Conservation (phyloP, 306 rosid species). For the Trifolium pratense region DNA sequence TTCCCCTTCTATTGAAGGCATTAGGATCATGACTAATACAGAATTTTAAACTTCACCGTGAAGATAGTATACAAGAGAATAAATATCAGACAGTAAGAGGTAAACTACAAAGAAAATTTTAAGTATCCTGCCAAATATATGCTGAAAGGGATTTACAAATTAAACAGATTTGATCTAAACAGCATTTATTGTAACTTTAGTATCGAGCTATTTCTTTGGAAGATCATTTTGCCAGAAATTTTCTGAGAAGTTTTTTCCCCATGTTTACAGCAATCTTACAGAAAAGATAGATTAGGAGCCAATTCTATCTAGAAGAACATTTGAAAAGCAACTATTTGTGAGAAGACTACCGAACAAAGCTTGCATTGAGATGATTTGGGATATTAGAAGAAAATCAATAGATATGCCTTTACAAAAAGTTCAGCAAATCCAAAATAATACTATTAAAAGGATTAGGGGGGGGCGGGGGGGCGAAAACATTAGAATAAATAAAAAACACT, state of each 20-base stretch:
- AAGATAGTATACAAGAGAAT: background rate
- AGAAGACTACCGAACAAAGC: constrained; percentile 25
- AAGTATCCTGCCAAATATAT: constrained; percentile 1
- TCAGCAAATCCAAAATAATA: no score
- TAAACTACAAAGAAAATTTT: background rate
- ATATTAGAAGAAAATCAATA: background rate
- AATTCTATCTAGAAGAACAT: constrained; percentile 13
- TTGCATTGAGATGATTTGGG: background rate
- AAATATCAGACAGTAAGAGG: constrained; percentile 10
- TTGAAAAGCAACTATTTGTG: constrained; percentile 1
- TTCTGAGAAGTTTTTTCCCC: background rate
- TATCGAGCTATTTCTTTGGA: background rate
- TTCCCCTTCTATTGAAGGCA: background rate
- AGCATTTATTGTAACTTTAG: constrained; percentile 17
- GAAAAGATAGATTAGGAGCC: background rate
- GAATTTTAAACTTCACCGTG: constrained; percentile 4
- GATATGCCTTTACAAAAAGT: no score
- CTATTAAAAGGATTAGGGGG: no score
- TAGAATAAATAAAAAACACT: no score
- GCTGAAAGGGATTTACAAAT: constrained; percentile 20
- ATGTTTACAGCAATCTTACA: no score
- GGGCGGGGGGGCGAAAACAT: no score
- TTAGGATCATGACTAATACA: background rate
- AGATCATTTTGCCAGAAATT: constrained; percentile 7
- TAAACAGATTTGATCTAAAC: background rate